Conservation (phyloP, 2,329 filamentous ascomycete species). For the Ascochyta rabiei region DNA sequence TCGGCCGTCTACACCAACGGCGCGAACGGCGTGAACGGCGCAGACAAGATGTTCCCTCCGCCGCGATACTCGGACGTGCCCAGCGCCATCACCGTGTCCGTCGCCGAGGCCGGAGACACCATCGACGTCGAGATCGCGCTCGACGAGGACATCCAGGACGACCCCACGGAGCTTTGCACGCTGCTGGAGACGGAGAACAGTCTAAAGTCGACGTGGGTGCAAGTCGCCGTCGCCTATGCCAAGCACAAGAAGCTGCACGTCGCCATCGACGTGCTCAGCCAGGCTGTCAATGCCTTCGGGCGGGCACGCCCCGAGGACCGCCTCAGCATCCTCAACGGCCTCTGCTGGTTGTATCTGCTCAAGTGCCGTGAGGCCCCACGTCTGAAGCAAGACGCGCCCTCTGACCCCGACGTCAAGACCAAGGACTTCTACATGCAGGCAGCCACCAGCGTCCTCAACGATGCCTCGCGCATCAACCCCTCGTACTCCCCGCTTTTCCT, state of each 20-base stretch:
- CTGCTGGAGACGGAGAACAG: conserved; percentile 93
- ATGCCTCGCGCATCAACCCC: conserved; percentile 92
- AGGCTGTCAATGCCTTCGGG: conserved; percentile 74
- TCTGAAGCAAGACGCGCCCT: conserved; percentile 59
- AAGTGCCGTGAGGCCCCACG: conserved; percentile 83
- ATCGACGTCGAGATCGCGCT: conserved; percentile 91
- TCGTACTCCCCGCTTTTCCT: conserved; percentile 90
- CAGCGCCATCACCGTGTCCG: conserved; percentile 67
- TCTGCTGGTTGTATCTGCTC: conserved; percentile 90
- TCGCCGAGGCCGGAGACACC: conserved; percentile 65
- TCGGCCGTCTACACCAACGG: conserved; percentile 55
- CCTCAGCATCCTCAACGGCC: conserved; percentile 79
- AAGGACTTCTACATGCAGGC: conserved; percentile 92
- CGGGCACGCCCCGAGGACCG: conserved; percentile 78
- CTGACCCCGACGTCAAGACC: conserved; percentile 70
- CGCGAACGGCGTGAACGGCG: conserved; percentile 59
- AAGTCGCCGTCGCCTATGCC: conserved; percentile 94
- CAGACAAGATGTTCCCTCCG: conserved; percentile 45
- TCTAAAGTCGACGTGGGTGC: conserved; percentile 94
- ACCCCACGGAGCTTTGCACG: conserved; percentile 92
- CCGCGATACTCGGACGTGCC: conserved; percentile 67
- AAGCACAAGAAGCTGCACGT: conserved; percentile 94
- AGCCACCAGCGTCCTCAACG: conserved; percentile 91
- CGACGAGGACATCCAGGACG: conserved; percentile 81
- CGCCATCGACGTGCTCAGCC: conserved; percentile 72